A percentile compares a stretch with the other conserved stretches of the same genome.
phyloP scores from a whole-genome alignment of 75 land plant genomes.

The Pseudotsuga menziesii region DNA sequence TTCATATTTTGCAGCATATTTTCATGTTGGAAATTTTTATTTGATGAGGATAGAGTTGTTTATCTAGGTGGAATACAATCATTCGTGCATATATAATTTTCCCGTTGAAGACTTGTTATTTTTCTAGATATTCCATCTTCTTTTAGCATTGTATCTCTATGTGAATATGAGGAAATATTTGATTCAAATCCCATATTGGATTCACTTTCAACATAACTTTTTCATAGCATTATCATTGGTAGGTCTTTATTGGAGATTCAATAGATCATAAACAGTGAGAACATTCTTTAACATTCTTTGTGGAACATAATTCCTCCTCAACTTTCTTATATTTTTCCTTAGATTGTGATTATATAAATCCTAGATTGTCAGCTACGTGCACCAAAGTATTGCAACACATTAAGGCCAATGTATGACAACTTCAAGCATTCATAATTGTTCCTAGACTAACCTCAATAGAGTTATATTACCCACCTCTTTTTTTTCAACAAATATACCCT shows the following conservation, averaged over 20 bases:
- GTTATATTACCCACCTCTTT: neutral
- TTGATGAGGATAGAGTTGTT: neutral
- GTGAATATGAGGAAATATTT: neutral
- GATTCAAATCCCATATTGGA: neutral
- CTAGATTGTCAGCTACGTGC: neutral
- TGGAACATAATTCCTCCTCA: neutral
- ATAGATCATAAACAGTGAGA: neutral
- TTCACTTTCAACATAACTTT: neutral
- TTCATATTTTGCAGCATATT: neutral
- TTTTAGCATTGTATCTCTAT: neutral
- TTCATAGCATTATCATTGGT: neutral
- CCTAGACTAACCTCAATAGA: neutral
- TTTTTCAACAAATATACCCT: neutral
- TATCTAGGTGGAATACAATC: no score
- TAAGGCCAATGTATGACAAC: no score
- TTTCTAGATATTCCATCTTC: neutral
- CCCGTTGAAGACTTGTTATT: no score
- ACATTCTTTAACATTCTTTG: neutral
- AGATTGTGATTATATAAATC: neutral
- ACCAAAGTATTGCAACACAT: neutral
- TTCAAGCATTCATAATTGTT: neutral
- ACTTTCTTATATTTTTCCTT: neutral
- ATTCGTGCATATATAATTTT: no score
- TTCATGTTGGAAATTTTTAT: no score
- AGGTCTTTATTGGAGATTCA: neutral